These are phyloP conservation scores for Chaetoceros tenuissimus DNA, from an alignment of 108 stramenopile species.

Conservation along the genomic window DNA sequence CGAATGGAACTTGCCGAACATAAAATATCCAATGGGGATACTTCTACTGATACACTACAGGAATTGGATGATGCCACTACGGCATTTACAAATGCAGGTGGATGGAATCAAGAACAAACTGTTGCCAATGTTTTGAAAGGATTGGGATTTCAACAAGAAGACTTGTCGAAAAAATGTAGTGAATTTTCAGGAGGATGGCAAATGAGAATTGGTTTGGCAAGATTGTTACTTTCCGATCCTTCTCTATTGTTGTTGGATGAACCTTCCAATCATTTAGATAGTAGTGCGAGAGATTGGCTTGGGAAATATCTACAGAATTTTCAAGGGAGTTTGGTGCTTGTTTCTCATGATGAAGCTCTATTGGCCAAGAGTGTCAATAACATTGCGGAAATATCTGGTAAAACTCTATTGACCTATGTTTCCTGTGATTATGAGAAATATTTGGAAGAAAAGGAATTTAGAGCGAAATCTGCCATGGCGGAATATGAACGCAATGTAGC, in stretches of 20 bases:
- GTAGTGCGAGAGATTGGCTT: slow-evolving; percentile 68
- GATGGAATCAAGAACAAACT: slow-evolving; percentile 80
- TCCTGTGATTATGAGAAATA: slow-evolving; percentile 70
- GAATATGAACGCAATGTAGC: slow-evolving; percentile 79
- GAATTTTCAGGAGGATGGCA: slow-evolving; percentile 93
- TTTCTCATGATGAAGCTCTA: slow-evolving; percentile 80
- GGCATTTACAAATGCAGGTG: slow-evolving; percentile 66
- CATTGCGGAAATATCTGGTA: slow-evolving; percentile 76
- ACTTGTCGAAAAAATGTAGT: slow-evolving; percentile 66
- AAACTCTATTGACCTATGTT: slow-evolving; percentile 45
- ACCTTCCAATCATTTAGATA: slow-evolving; percentile 78
- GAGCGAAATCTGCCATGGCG: slow-evolving; percentile 61
- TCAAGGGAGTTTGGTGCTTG: slow-evolving; percentile 73
- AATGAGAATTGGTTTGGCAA: slow-evolving; percentile 87
- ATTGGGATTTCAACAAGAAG: slow-evolving; percentile 66
- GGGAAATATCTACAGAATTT: slow-evolving; percentile 74
- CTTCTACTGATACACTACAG: slow-evolving; percentile 54
- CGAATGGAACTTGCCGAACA: slow-evolving; percentile 29
- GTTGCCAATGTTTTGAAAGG: slow-evolving; percentile 80
- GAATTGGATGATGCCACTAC: slow-evolving; percentile 47
- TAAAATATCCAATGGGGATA: slow-evolving; percentile 33
- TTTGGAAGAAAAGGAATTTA: slow-evolving; percentile 60
- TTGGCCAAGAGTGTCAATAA: slow-evolving; percentile 61
- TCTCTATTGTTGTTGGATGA: slow-evolving; percentile 81
- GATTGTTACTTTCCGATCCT: slow-evolving; percentile 77